phyloP scores from a whole-genome alignment of 305 asterid genomes.

The Fraxinus sp. region DNA sequence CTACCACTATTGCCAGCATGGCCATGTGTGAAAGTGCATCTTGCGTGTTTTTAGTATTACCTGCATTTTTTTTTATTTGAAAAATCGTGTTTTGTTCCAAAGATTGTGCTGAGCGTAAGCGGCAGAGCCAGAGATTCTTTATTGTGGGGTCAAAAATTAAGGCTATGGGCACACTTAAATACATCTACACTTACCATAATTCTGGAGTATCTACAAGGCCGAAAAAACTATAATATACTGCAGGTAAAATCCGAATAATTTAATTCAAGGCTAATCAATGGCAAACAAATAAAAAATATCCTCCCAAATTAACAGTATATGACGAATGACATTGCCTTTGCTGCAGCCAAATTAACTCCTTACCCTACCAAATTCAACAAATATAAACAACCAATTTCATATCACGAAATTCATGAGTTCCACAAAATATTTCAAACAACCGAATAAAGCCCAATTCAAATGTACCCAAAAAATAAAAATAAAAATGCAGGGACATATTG shows the following conservation, averaged over 20 bases:
- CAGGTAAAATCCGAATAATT: neutral
- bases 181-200: neutral
- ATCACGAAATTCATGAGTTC: slow-evolving; percentile 20
- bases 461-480: neutral
- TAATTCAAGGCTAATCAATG: neutral
- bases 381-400: slow-evolving; percentile 17
- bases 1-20: neutral
- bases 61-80: neutral
- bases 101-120: neutral
- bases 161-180: neutral
- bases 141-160: neutral
- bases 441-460: slow-evolving; percentile 25
- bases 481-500: slow-evolving; percentile 2
- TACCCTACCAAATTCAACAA: neutral
- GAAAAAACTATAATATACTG: neutral
- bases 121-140: neutral
- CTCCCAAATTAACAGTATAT: slow-evolving; percentile 2
- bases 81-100: neutral
- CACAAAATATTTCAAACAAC: slow-evolving; percentile 19
- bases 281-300: neutral
- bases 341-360: slow-evolving; percentile 13
- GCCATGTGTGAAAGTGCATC: neutral
- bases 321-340: neutral
- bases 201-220: neutral
- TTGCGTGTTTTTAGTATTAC: neutral